Evolutionary conservation across 2,329 filamentous ascomycete genomes (phyloP), one percentile per base, ranked within the genome.

Genomic region (Clonostachys rhizophaga): DNA sequence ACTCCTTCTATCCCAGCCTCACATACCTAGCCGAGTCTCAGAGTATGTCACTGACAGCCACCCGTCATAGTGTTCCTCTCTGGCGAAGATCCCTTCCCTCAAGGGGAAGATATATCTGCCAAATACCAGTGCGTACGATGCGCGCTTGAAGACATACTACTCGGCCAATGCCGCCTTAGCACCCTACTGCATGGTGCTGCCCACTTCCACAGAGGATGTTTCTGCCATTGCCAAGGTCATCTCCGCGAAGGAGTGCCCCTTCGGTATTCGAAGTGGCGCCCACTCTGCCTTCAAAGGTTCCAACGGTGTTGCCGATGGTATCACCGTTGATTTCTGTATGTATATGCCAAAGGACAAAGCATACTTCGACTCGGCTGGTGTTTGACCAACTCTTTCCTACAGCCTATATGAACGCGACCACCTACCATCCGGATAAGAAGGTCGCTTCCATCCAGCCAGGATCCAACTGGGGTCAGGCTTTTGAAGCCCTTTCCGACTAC

Each of bases 391-490:
- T 10, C 24, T 30, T 10, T 4, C 24, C 14, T n/a, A 8, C 14
- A 44, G 48, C 24, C 20, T 42, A 50, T 16, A 50, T 59, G 39
- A 53, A 58, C 41, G 40, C 43, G 16, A 50, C 56, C 13, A 45
- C 50, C 1, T 50, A 56, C 39, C 50, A 52, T 37, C 33, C 24
- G 5, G 43, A 49, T 6, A 65, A 69, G 42, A 59, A 61, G 3
- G 63, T 61, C 3, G 66, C 69, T 6, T 63, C 59, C 6, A 58
- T 77, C 13, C 72, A 72, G 3, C 54, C 67, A 1, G 75, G 73
- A 4, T 63, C 65, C 39, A 59, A 64, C 8, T 78, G 74, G 74
- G 41, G 42, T 10, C 45, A 50, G 9, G 48, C 52, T 17, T 53
- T 50, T 30, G 44, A 47, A 10, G 42, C 46, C 34, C 44, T 58